Evolutionary conservation across 2,329 filamentous ascomycete genomes (phyloP).

Genomic region (Fusarium fujikuroi): DNA sequence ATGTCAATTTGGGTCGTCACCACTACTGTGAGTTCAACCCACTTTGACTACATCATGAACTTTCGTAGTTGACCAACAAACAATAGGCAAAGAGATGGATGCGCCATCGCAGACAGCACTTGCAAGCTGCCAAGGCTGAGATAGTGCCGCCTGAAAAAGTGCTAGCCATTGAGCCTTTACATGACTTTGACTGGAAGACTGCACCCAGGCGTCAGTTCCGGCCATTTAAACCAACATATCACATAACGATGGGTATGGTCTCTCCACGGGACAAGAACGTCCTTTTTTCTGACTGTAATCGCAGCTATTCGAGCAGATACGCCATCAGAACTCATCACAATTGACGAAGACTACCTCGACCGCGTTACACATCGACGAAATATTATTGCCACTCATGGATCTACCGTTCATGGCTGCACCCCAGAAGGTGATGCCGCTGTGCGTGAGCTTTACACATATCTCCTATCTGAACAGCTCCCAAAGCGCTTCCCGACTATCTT

Average conservation of each 20-base stretch:
- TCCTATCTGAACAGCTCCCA: slow-evolving; percentile 60
- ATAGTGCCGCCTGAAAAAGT: slow-evolving; percentile 4
- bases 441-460: slow-evolving; percentile 59
- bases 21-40: slow-evolving; percentile 10
- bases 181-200: slow-evolving; percentile 29
- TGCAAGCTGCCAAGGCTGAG: neutral
- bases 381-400: slow-evolving; percentile 47
- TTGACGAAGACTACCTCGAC: slow-evolving; percentile 62
- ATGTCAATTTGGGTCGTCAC: slow-evolving; percentile 18
- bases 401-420: slow-evolving; percentile 56
- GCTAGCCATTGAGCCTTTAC: neutral
- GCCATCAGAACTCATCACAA: slow-evolving; percentile 62
- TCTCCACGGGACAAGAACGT: rapidly evolving
- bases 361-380: slow-evolving; percentile 54
- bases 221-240: slow-evolving; percentile 31
- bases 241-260: slow-evolving; percentile 30
- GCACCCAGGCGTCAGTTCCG: slow-evolving; percentile 6
- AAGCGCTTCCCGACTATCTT: slow-evolving; percentile 62
- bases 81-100: slow-evolving; percentile 37
- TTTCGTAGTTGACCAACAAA: neutral
- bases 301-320: slow-evolving; percentile 55
- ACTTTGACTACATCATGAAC: neutral
- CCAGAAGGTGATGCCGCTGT: slow-evolving; percentile 55
- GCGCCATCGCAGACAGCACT: slow-evolving; percentile 16
- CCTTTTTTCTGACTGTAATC: neutral